phyloP scores from a whole-genome alignment of 257 asterid species.

The Galeopsis tetrahit region DNA sequence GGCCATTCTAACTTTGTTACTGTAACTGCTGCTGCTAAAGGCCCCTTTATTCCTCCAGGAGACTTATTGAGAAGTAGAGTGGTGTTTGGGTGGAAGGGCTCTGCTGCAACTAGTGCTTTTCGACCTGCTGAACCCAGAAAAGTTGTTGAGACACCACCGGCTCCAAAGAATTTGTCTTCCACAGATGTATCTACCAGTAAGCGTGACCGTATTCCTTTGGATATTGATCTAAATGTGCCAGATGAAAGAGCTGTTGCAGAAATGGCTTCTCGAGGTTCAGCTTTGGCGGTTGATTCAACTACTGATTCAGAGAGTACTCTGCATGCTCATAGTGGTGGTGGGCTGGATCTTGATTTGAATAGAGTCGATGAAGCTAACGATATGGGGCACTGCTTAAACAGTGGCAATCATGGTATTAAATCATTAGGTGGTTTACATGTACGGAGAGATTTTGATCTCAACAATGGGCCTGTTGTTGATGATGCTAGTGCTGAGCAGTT shows the following conservation, averaged over 20 bases:
- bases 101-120: slow-evolving; percentile 97
- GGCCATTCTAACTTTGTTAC: slow-evolving; percentile 68
- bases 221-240: slow-evolving; percentile 64
- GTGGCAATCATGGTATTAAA: slow-evolving; percentile 33
- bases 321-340: slow-evolving; percentile 35
- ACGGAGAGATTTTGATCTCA: slow-evolving; percentile 58
- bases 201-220: slow-evolving; percentile 44
- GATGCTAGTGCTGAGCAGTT: slow-evolving; percentile 38
- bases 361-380: slow-evolving; percentile 54
- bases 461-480: slow-evolving; percentile 50
- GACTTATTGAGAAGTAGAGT: slow-evolving; percentile 78
- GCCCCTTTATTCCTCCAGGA: slow-evolving; percentile 86
- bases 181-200: slow-evolving; percentile 49
- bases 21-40: slow-evolving; percentile 85
- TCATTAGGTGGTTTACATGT: slow-evolving; percentile 36
- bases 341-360: slow-evolving; percentile 64
- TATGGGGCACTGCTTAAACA: slow-evolving; percentile 39
- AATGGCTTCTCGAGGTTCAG: slow-evolving; percentile 43
- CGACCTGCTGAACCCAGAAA: slow-evolving; percentile 97
- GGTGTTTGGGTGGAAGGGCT: slow-evolving; percentile 93
- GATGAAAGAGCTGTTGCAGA: slow-evolving; percentile 58
- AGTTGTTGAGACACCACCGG: slow-evolving; percentile 45
- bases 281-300: slow-evolving; percentile 26
- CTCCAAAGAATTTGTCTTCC: slow-evolving; percentile 31
- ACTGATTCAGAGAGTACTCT: slow-evolving; percentile 22